A percentile compares a stretch with the other conserved stretches of the same genome.
Evolutionary conservation across 192 early-diverging fungal genomes (phyloP).

Genomic region (Gaertneriomyces sp.): DNA sequence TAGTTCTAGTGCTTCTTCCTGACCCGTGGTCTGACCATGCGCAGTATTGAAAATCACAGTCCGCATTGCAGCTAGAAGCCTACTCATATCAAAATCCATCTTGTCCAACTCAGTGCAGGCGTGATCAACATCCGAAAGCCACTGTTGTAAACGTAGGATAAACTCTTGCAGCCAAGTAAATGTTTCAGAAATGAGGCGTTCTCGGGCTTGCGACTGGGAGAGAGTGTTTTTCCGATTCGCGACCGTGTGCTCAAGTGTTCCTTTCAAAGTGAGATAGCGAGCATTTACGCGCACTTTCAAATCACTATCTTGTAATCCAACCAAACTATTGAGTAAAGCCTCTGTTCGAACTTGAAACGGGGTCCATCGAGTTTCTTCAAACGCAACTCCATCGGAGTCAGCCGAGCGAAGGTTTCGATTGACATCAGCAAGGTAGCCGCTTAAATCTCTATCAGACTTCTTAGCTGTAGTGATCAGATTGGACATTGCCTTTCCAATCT

Average conservation of each 20-base stretch:
- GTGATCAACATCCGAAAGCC: slow-evolving; percentile 1
- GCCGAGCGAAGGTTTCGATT: neutral
- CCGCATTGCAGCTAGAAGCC: slow-evolving; percentile 15
- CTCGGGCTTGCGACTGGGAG: neutral
- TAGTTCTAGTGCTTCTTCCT: slow-evolving; percentile 10
- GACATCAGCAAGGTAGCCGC: neutral
- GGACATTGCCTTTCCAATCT: neutral
- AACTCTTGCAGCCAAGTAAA: slow-evolving; percentile 6
- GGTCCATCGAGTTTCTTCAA: slow-evolving; percentile 11
- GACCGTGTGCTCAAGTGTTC: neutral
- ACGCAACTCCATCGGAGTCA: slow-evolving; percentile 1
- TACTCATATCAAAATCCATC: slow-evolving; percentile 3
- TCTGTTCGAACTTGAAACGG: slow-evolving; percentile 16
- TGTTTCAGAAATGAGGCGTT: neutral
- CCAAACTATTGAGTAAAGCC: neutral
- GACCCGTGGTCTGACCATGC: slow-evolving; percentile 15
- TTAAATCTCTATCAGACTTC: neutral
- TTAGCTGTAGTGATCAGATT: neutral
- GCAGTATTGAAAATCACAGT: slow-evolving; percentile 18
- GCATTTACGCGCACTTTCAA: neutral
- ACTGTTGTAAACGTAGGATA: neutral
- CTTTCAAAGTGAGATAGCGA: too few species aligned
- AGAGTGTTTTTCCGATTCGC: neutral
- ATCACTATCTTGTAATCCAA: neutral
- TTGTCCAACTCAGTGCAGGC: neutral